Conservation (phyloP, 441 rosid species). For the Capsella rubella region DNA sequence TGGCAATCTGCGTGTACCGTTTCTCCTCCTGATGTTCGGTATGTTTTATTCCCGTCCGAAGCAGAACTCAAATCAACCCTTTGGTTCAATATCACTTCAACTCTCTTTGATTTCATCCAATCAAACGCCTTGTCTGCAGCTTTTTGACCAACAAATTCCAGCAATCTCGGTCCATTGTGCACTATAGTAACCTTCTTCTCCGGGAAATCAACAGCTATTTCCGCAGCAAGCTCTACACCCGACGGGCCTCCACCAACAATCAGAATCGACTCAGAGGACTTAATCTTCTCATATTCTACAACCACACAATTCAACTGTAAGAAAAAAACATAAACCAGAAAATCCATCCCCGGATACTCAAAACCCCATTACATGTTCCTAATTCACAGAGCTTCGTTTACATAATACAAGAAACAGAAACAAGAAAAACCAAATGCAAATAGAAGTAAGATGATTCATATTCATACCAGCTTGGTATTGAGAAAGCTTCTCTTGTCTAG, state of each 20-base stretch:
- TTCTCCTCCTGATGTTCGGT: constrained; percentile 66
- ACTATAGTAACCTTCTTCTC: constrained; percentile 81
- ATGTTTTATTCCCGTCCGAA: constrained; percentile 52
- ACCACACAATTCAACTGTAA: constrained; percentile 9
- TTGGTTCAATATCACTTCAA: constrained; percentile 71
- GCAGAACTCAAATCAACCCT: constrained; percentile 56
- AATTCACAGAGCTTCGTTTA: neutral
- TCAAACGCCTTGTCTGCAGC: constrained; percentile 66
- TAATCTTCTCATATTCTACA: constrained; percentile 78
- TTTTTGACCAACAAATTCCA: constrained; percentile 77
- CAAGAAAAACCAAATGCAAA: neutral
- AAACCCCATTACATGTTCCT: neutral
- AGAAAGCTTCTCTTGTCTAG: constrained; percentile 61
- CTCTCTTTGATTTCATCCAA: constrained; percentile 73
- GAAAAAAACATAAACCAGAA: neutral
- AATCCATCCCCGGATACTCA: neutral
- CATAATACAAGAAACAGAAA: neutral
- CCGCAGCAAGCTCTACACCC: constrained; percentile 91
- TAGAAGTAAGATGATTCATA: constrained; percentile 40
- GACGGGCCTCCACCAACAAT: constrained; percentile 92
- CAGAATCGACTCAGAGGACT: constrained; percentile 70
- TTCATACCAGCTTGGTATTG: constrained; percentile 68
- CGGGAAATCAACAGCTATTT: constrained; percentile 78
- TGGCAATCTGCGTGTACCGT: constrained; percentile 73
- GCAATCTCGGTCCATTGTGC: constrained; percentile 76